Evolutionary conservation across 1,284 basidiomycete genomes (phyloP), one percentile per base, ranked within the genome.

Genomic region (Phlebopus sp.): DNA sequence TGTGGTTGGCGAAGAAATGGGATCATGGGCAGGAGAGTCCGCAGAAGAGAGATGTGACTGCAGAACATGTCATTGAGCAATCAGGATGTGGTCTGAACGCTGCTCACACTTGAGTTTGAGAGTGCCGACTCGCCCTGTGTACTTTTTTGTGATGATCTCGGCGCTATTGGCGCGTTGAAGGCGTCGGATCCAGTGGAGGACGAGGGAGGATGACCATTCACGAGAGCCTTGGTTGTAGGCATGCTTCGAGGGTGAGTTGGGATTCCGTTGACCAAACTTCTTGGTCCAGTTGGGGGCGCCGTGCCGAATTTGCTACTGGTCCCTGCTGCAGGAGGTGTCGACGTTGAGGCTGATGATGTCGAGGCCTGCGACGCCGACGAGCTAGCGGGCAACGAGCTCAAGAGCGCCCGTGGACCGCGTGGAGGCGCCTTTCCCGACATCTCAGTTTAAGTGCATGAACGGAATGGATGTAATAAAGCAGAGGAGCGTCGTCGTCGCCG

Each of bases 341-440:
- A 61, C 29, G 67, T 53, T 21, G 62, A 58, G 14, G 52, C 47
- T 21, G 44, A 46, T 27, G 65, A 58, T 36, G 67, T 53, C 17
- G 70, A 65, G 6, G 68, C 46, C 46, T 61, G 60, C 19, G 51
- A 66, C 41, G 58, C 42, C 44, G 68, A 54, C 29, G 67, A 32
- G 11, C 51, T 45, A 37, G 58, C 59, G 46, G 66, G 67, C 15
- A 76, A 51, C 35, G 74, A 69, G 54, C 73, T 76, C 48, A 81
- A 59, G 52, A 88, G 71, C 37, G 85, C 85, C 53, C 85, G 71
- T 44, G 85, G 85, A 50, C 84, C 85, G 58, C 73, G 78, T 55
- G 85, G 85, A 57, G 85, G 85, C 44, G 77, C 81, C 72, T 84
- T 87, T 59, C 85, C 83, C 64, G 85, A 86, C 85, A 88, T 82